Conservation (phyloP, 202 grass and related monocot genomes). For the Setaria viridis region DNA sequence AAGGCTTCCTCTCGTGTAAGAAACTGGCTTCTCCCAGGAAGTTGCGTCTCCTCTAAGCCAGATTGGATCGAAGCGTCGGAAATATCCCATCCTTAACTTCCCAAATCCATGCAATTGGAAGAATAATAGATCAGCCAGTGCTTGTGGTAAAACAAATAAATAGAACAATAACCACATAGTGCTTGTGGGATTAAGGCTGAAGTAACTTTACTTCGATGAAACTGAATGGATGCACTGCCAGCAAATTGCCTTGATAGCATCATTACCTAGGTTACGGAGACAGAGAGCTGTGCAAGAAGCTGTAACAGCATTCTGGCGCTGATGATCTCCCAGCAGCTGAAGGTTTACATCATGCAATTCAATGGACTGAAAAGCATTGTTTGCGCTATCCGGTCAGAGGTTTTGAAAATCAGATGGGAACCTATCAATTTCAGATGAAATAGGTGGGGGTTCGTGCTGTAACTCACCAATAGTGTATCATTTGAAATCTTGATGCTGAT, state of each 20-base stretch:
- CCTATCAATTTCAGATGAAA: constrained; percentile 21
- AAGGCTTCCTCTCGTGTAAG: constrained; percentile 65
- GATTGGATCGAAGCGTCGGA: constrained; percentile 73
- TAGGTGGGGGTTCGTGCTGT: background rate
- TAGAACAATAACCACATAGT: background rate
- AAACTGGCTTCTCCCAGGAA: constrained; percentile 83
- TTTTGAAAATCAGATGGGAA: constrained; percentile 19
- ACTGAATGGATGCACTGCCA: background rate
- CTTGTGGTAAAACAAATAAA: background rate
- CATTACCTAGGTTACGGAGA: constrained; percentile 71
- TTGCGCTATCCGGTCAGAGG: background rate
- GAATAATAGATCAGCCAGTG: constrained; percentile 16
- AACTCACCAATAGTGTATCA: constrained; percentile 58
- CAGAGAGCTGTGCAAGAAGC: constrained; percentile 70
- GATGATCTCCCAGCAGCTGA: constrained; percentile 75
- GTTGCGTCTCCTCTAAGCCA: constrained; percentile 66
- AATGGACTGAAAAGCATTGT: constrained; percentile 54
- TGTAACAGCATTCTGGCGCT: constrained; percentile 79
- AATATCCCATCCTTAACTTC: constrained; percentile 69
- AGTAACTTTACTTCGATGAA: constrained; percentile 21
- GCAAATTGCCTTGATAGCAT: constrained; percentile 1
- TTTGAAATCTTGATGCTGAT: constrained; percentile 52
- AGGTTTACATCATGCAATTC: constrained; percentile 69
- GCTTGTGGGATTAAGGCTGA: background rate
- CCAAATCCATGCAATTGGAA: constrained; percentile 18